Percentiles rank a stretch among this genome's conserved stretches.
Conservation (phyloP, 305 asterid genomes). For the Solanum hybrid region DNA sequence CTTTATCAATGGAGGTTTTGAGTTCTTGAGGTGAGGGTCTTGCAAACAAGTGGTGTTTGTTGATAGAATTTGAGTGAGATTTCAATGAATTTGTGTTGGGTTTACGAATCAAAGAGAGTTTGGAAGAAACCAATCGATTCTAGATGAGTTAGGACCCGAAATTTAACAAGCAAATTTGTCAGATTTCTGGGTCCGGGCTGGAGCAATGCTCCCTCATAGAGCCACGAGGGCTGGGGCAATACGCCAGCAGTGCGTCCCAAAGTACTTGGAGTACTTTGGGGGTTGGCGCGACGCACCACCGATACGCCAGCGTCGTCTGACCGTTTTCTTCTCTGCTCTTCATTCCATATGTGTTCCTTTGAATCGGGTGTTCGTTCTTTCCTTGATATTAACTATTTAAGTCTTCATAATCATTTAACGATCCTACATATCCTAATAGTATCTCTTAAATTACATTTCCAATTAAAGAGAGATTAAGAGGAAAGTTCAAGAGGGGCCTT, state of each 20-base stretch:
- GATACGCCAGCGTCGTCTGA: neutral
- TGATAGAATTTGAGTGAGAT: neutral
- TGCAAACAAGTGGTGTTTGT: neutral
- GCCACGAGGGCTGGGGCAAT: neutral
- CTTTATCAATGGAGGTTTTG: neutral
- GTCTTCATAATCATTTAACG: neutral
- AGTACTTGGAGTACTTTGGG: neutral
- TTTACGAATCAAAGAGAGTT: neutral
- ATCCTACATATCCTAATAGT: neutral
- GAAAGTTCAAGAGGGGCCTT: neutral
- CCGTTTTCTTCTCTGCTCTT: neutral
- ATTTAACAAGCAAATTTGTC: neutral
- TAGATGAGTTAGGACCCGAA: neutral
- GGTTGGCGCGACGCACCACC: neutral
- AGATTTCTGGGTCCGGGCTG: neutral
- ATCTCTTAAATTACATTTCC: neutral
- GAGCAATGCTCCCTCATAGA: neutral
- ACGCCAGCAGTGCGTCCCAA: neutral
- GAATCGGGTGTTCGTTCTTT: neutral
- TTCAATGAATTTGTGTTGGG: neutral
- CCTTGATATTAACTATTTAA: neutral
- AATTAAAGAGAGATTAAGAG: neutral
- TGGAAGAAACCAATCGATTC: neutral
- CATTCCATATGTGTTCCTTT: neutral
- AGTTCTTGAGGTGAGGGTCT: neutral